Evolutionary conservation across 169 alveolate species (phyloP).

Genomic region (Eimeria sp.): DNA sequence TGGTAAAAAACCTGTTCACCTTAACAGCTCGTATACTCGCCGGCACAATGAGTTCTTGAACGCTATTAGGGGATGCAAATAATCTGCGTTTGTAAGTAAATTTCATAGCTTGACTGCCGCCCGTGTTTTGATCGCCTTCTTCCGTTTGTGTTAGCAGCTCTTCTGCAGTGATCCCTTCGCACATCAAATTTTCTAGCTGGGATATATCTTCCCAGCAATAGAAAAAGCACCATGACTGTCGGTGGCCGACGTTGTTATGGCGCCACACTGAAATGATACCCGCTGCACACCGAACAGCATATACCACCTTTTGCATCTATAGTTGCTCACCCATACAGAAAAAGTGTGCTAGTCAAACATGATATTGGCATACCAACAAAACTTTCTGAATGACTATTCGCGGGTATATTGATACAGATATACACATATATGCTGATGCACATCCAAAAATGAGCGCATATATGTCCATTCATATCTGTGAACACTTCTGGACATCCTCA

Average conservation of each 20-base stretch:
- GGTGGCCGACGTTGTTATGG: background rate
- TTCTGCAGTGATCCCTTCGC: conserved; percentile 42
- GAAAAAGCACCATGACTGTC: conserved; percentile 34
- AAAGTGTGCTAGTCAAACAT: no score
- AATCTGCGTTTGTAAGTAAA: conserved; percentile 54
- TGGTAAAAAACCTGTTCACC: conserved; percentile 28
- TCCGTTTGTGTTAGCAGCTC: background rate
- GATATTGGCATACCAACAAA: no score
- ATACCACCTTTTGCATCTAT: background rate
- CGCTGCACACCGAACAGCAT: background rate
- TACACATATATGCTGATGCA: background rate
- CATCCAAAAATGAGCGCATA: no score
- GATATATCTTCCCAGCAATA: conserved; percentile 75
- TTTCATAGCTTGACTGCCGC: background rate
- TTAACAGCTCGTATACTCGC: conserved; percentile 11
- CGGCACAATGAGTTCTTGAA: conserved; percentile 9
- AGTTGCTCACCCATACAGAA: no score
- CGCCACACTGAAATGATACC: conserved; percentile 73
- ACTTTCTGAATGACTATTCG: no score
- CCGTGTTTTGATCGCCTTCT: background rate
- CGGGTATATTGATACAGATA: no score
- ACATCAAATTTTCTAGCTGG: conserved; percentile 14
- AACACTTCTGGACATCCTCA: no score
- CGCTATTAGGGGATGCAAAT: background rate
- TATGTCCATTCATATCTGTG: background rate